A percentile compares a stretch with the other conserved stretches of the same genome.
These are phyloP conservation scores for Fallopia convolvulus DNA, from an alignment of 148 eudicot species.

Conservation along the genomic window DNA sequence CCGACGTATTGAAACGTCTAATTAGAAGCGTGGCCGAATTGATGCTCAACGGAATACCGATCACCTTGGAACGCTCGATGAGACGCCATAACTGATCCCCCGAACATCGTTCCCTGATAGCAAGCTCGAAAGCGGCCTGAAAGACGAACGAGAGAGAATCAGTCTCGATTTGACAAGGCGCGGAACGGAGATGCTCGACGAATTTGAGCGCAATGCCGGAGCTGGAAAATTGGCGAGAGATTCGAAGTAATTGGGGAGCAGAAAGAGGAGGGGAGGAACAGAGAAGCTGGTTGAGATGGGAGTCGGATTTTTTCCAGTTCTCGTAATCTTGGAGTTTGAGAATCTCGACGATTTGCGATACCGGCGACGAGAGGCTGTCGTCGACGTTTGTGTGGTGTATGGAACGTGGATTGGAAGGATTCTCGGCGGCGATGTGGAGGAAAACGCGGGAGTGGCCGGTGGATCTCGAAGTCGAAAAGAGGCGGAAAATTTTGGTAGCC, in stretches of 20 bases:
- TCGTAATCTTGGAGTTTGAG: slow-evolving; percentile 31
- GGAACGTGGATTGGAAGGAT: slow-evolving; percentile 1
- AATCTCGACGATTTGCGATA: slow-evolving; percentile 28
- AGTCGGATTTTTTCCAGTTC: slow-evolving; percentile 24
- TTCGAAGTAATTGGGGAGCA: slow-evolving; percentile 26
- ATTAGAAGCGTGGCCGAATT: slow-evolving; percentile 34
- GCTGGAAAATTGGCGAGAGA: slow-evolving; percentile 39
- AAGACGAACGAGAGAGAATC: slow-evolving; percentile 28
- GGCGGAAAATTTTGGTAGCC: neutral
- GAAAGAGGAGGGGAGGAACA: slow-evolving; percentile 5
- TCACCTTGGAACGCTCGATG: slow-evolving; percentile 20
- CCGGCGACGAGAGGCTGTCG: slow-evolving; percentile 12
- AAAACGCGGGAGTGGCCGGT: neutral
- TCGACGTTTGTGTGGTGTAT: neutral
- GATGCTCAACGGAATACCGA: slow-evolving; percentile 25
- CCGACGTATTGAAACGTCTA: slow-evolving; percentile 30
- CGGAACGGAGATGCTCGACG: slow-evolving; percentile 30
- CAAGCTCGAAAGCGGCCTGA: slow-evolving; percentile 49
- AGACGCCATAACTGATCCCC: slow-evolving; percentile 28
- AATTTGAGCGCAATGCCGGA: slow-evolving; percentile 38
- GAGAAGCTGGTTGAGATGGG: neutral
- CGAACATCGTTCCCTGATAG: slow-evolving; percentile 23
- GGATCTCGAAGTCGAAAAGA: neutral
- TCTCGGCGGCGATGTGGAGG: slow-evolving; percentile 29
- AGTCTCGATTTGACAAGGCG: slow-evolving; percentile 16